phyloP scores from a whole-genome alignment of 2,329 filamentous ascomycete species.

The Trichoderma guizhouense region DNA sequence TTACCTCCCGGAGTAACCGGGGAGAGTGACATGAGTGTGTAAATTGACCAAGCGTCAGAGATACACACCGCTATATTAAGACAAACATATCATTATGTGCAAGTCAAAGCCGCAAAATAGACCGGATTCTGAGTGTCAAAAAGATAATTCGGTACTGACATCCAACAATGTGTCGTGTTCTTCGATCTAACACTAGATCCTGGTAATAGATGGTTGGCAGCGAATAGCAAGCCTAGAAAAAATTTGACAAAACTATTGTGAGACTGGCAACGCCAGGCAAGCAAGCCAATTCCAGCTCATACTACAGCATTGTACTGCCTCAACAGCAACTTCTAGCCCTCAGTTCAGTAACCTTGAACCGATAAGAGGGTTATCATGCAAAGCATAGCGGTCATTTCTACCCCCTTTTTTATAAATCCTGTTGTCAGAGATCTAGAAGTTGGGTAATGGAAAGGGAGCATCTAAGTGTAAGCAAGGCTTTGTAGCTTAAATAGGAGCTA shows the following conservation, averaged over 20 bases:
- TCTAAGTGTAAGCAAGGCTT: neutral
- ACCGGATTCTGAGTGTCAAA: neutral
- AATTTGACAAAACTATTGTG: neutral
- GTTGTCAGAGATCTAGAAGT: neutral
- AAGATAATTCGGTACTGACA: neutral
- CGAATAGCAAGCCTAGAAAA: neutral
- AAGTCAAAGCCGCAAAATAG: neutral
- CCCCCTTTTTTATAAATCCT: neutral
- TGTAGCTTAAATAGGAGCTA: neutral
- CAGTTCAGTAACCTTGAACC: neutral
- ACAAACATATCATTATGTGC: neutral
- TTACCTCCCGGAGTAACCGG: neutral
- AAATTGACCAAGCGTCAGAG: neutral
- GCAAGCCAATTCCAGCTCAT: no score
- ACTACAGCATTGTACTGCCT: no score
- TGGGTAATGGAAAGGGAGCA: neutral
- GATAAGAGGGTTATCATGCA: neutral
- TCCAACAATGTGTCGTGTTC: neutral
- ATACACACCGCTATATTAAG: neutral
- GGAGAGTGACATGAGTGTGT: neutral
- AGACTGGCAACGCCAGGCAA: neutral
- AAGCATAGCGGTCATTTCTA: neutral
- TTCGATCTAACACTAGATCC: neutral
- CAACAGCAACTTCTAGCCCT: no score
- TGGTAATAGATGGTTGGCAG: neutral